A percentile compares a stretch with the other conserved stretches of the same genome.
phyloP scores from a whole-genome alignment of 1,139 yeast genomes.

The Candida gigantensis region DNA sequence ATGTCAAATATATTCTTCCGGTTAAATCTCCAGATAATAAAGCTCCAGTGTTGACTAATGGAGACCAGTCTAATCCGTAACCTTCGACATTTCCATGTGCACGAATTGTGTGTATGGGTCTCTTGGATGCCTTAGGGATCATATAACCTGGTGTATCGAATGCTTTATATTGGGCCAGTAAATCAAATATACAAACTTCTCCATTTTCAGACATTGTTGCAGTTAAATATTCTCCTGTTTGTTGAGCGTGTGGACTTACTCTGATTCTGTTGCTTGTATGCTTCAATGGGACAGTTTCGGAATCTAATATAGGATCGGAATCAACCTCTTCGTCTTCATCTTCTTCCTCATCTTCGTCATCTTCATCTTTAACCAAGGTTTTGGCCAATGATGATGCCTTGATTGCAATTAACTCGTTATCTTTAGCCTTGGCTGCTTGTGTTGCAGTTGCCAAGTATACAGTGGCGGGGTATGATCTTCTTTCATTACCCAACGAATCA shows the following conservation, averaged over 20 bases:
- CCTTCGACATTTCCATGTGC: constrained; percentile 97
- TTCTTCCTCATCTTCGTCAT: constrained; percentile 63
- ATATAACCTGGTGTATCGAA: constrained; percentile 85
- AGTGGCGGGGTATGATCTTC: constrained; percentile 88
- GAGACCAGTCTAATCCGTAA: constrained; percentile 97
- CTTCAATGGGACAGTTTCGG: constrained; percentile 72
- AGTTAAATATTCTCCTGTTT: constrained; percentile 79
- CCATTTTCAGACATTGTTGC: constrained; percentile 92
- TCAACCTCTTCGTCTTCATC: constrained; percentile 69
- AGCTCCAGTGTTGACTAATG: constrained; percentile 76
- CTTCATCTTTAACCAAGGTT: constrained; percentile 80
- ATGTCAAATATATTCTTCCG: constrained; percentile 79
- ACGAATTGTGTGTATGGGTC: constrained; percentile 82
- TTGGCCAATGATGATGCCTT: constrained; percentile 80
- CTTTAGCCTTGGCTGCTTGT: constrained; percentile 85
- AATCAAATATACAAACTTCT: constrained; percentile 82
- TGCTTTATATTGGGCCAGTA: constrained; percentile 73
- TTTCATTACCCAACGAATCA: constrained; percentile 81
- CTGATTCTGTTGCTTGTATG: constrained; percentile 89
- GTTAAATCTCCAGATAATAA: constrained; percentile 85
- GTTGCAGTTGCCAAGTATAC: constrained; percentile 88
- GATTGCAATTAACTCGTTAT: constrained; percentile 83
- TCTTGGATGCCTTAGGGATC: constrained; percentile 74
- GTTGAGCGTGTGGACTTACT: constrained; percentile 76
- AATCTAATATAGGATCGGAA: constrained; percentile 83